Evolutionary conservation across 2,329 filamentous ascomycete species (phyloP), one percentile per base, ranked within the genome.

Genomic region (Trichoderma asperellum): DNA sequence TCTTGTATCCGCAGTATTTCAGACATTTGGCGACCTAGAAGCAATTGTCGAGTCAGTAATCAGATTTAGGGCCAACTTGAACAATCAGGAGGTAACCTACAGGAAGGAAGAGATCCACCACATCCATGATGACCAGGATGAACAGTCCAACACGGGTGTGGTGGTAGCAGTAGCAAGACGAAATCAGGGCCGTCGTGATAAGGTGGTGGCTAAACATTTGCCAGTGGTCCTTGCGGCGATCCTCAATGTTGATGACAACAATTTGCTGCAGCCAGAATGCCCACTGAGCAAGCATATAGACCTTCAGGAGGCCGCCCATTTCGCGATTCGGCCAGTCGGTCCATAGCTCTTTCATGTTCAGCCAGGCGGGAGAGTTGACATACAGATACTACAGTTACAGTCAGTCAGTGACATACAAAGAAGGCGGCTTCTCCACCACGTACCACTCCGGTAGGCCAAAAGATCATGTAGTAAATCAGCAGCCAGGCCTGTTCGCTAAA

Each of bases 191-290:
- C 76, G 90, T 92, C 24, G 96, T 99, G 78, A 98, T 89, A 77
- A 97, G 88, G 82, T 99, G 96, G 80, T 98, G 96, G 21, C 89
- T 91, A 74, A 98, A 89, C 96, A 98, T 98, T 81, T 98, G 95
- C 83, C 89, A 92, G 81, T 97, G 91, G 76, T 99, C 96, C 82
- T 98, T 98, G 76, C 96, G 88, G 73, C 92, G 89, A 81, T 96
- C 92, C 81, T 99, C 96, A 70, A 98, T 94, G 81, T 97, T 91
- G 78, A 98, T 93, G 69, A 97, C 93, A 37, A 97, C 84, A 73
- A 98, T 92, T 81, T 97, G 94, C 82, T 98, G 95, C 59, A 97
- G 81, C 91, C 93, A 97, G 80, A 97, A 98, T 29, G 91, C 90
- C 81, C 94, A 92, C 79, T 98, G 94, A 16, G 91, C 90, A 37